Evolutionary conservation across 1,284 basidiomycete genomes (phyloP), one percentile per base, ranked within the genome.

Genomic region (Lignosus rhinocerotis): DNA sequence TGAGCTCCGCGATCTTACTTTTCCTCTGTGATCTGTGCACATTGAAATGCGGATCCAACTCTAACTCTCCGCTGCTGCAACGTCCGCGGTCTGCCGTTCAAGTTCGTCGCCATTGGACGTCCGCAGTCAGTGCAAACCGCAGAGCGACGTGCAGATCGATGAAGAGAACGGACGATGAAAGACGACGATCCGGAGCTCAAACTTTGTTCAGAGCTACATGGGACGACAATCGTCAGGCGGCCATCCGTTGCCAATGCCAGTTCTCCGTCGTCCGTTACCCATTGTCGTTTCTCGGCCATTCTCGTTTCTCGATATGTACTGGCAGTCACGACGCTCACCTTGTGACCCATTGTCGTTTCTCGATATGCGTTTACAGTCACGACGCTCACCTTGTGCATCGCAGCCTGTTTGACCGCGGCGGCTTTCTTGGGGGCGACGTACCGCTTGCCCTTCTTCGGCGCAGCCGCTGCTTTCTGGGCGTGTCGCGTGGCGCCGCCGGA

Each of bases 341-440:
- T 84, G 68, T 88, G 85, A n/a, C 25, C 25, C 25, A 4, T 25
- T 25, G 25, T 25, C 25, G 25, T 25, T 25, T 25, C 4, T 25
- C 2, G 25, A 25, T 25, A 2, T 4, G 25, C 7, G n/a, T n/a
- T n/a, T n/a, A 39, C 36, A 14, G n/a, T 39, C 36, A n/a, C n/a
- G 41, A 7, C 51, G 58, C 67, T 30, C 52, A 88, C 91, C 77
- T 88, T 84, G 68, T 88, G 85, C 77, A 90, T 75, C 19, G 82
- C 73, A 4, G 86, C 88, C 66, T 86, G 83, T 69, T 90, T 88
- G 60, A 92, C 80, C 31, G 85, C 75, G 7, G 74, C 73, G 9
- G 81, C 72, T 70, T 92, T 91, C 75, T 92, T 93, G 17, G 90
- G 91, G 47, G 90, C 80, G 58, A 88, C 81, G 43, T 80, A 76